phyloP scores from a whole-genome alignment of 176 grass and related monocot genomes.

The Aegilops speltoides region DNA sequence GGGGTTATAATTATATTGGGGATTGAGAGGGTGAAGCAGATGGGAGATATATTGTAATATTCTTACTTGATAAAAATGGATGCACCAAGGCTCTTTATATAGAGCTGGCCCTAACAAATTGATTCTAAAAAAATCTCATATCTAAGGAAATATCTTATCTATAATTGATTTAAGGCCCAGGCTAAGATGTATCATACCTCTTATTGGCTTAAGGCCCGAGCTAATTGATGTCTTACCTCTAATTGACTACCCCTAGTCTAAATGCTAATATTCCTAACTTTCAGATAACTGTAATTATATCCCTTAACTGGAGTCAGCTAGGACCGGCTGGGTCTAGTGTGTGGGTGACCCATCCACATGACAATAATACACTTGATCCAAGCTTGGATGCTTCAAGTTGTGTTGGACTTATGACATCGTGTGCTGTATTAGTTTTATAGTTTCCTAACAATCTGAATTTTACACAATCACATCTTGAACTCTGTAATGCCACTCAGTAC shows the following conservation, averaged over 20 bases:
- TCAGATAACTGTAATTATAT: not conserved
- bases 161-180: not conserved
- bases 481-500: not conserved
- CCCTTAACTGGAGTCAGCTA: not conserved
- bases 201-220: not conserved
- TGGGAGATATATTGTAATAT: not conserved
- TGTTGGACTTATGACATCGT: not conserved
- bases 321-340: not conserved
- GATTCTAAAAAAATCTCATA: not conserved
- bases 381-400: not conserved
- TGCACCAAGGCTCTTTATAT: not conserved
- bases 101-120: not conserved
- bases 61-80: conserved; percentile 11
- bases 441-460: conserved; percentile 2
- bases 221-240: not conserved
- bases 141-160: not conserved
- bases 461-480: not conserved
- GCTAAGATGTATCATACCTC: not conserved
- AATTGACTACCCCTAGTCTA: not conserved
- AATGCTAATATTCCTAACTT: not conserved
- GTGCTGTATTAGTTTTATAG: not conserved
- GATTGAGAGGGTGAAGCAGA: not conserved
- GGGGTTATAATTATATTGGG: not conserved
- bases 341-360: not conserved
- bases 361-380: not conserved